phyloP scores from a whole-genome alignment of 257 asterid genomes.

The Apocynum venetum region DNA sequence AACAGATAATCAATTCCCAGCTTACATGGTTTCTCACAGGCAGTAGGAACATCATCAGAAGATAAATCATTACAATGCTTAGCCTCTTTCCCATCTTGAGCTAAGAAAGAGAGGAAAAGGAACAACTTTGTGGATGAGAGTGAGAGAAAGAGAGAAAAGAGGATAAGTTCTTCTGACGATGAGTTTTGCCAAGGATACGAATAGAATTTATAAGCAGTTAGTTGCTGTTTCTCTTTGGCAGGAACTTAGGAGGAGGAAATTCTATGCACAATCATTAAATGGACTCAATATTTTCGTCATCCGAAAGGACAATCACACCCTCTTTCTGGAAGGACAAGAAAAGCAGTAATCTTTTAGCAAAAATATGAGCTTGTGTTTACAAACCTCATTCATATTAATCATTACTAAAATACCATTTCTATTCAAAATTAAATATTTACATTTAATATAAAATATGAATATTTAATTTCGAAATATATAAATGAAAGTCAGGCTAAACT shows the following conservation, averaged over 20 bases:
- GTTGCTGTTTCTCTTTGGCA: not conserved
- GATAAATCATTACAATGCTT: constrained; percentile 7
- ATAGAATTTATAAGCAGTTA: constrained; percentile 8
- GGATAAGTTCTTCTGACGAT: not conserved
- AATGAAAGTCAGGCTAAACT: too few species aligned
- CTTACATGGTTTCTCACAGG: constrained; percentile 18
- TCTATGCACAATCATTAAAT: too few species aligned
- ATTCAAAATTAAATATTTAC: too few species aligned
- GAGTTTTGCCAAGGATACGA: not conserved
- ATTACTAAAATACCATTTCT: too few species aligned
- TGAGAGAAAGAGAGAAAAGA: not conserved
- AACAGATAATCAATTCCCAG: not conserved
- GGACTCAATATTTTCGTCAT: too few species aligned
- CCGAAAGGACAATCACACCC: too few species aligned
- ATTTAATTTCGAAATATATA: too few species aligned
- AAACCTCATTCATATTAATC: too few species aligned
- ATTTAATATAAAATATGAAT: too few species aligned
- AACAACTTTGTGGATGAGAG: not conserved
- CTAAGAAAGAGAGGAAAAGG: not conserved
- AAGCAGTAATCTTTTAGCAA: too few species aligned
- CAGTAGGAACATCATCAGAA: constrained; percentile 16
- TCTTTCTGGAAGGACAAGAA: too few species aligned
- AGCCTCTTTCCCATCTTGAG: constrained; percentile 17
- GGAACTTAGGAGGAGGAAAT: not conserved
- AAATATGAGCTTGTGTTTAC: too few species aligned